Percentiles rank a stretch among this genome's conserved stretches.
These are phyloP conservation scores for Durotheca rogersii DNA, from an alignment of 495 filamentous ascomycete genomes.

Conservation along the genomic window DNA sequence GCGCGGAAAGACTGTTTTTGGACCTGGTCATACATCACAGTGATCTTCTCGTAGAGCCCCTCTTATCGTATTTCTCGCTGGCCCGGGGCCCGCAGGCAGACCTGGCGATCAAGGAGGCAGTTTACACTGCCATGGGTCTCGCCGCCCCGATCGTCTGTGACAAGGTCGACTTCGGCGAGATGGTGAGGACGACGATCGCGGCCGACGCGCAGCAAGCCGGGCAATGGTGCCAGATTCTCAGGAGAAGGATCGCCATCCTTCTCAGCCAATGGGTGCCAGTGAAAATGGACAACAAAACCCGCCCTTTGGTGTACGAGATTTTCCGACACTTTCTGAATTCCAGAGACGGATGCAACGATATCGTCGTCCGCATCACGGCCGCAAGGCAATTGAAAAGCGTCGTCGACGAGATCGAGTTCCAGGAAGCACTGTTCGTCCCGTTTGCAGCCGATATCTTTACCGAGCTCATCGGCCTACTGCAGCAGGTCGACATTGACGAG, in stretches of 20 bases:
- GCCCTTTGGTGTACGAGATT: constrained; percentile 79
- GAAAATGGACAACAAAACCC: constrained; percentile 61
- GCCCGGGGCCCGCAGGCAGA: constrained; percentile 67
- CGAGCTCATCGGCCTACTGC: constrained; percentile 69
- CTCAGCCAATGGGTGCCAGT: constrained; percentile 87
- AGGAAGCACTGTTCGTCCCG: constrained; percentile 65
- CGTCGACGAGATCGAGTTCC: constrained; percentile 82
- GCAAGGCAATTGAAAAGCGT: constrained; percentile 78
- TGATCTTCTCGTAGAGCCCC: constrained; percentile 67
- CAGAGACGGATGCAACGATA: constrained; percentile 77
- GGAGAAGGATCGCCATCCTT: constrained; percentile 82
- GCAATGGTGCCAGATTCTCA: constrained; percentile 80
- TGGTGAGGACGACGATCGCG: constrained; percentile 71
- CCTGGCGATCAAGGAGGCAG: constrained; percentile 83
- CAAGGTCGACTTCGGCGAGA: constrained; percentile 74
- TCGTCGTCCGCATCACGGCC: constrained; percentile 88
- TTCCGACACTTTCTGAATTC: constrained; percentile 84
- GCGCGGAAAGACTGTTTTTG: constrained; percentile 89
- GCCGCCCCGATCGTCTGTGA: constrained; percentile 71
- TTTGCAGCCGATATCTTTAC: constrained; percentile 69
- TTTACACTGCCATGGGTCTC: constrained; percentile 89
- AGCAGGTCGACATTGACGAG: constrained; percentile 80
- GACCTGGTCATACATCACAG: constrained; percentile 88
- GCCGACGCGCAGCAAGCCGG: constrained; percentile 75
- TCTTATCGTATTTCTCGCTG: constrained; percentile 75